These are phyloP conservation scores for Ophiorrhiza pumila DNA, from an alignment of 257 asterid genomes.

Conservation along the genomic window DNA sequence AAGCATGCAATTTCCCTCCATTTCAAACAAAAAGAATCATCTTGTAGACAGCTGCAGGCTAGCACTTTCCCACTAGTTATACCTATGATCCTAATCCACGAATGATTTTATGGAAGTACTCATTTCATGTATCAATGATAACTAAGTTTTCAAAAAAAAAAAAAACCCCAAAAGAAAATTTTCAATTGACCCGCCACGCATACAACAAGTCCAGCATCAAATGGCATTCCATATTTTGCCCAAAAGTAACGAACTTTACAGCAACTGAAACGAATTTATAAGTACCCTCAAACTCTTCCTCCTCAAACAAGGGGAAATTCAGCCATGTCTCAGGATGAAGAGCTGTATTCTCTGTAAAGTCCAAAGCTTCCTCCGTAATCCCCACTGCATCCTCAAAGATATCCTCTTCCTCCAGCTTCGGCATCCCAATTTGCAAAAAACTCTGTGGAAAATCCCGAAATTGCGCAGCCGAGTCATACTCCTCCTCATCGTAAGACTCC, in stretches of 20 bases:
- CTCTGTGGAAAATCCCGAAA: not conserved
- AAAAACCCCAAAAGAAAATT: not conserved
- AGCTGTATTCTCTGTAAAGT: slow-evolving; percentile 82
- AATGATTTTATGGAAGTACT: not conserved
- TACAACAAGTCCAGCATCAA: not conserved
- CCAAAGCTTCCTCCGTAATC: slow-evolving; percentile 79
- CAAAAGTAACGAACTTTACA: too few species aligned
- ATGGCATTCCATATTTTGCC: not conserved
- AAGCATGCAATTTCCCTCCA: not conserved
- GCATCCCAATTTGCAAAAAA: slow-evolving; percentile 13
- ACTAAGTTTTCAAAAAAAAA: not conserved
- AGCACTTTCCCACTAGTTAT: not conserved
- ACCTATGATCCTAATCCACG: not conserved
- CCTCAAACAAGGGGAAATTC: slow-evolving; percentile 89
- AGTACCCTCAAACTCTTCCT: slow-evolving; percentile 78
- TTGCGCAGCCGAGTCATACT: slow-evolving; percentile 8
- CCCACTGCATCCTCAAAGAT: slow-evolving; percentile 58
- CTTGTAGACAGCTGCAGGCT: not conserved
- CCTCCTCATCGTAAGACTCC: slow-evolving; percentile 32
- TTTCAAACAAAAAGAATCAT: not conserved
- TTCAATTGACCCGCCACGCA: not conserved
- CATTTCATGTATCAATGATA: not conserved
- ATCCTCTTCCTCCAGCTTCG: slow-evolving; percentile 31
- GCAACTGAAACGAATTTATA: not conserved
- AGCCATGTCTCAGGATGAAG: slow-evolving; percentile 99